phyloP scores from a whole-genome alignment of 768 basidiomycete species.

The Mycena kentingensis region DNA sequence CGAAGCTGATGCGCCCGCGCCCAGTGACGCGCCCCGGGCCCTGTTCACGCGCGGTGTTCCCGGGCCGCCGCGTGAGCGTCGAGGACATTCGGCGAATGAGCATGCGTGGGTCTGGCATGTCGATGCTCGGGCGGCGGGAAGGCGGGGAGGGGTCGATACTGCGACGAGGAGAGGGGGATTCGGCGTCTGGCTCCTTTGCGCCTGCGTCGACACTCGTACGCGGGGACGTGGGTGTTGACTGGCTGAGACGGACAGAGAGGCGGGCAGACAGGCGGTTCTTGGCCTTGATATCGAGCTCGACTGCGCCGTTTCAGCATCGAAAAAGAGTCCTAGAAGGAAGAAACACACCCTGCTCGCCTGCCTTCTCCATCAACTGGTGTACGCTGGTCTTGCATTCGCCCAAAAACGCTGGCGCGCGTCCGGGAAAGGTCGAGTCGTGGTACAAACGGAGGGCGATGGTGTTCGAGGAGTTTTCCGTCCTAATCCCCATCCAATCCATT shows the following conservation, averaged over 20 bases:
- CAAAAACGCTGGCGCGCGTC: neutral
- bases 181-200: neutral
- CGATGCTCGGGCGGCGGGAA: too few species aligned
- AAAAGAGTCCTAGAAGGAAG: too few species aligned
- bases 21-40: too few species aligned
- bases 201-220: neutral
- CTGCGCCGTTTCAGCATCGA: neutral
- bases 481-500: neutral
- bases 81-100: too few species aligned
- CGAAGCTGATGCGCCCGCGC: too few species aligned
- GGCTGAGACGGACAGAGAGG: neutral
- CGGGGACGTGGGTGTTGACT: neutral
- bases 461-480: neutral
- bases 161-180: too few species aligned
- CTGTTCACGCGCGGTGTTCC: too few species aligned
- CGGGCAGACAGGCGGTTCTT: neutral
- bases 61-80: too few species aligned
- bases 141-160: too few species aligned
- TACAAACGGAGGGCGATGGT: neutral
- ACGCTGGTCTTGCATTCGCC: neutral
- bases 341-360: neutral
- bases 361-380: neutral
- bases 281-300: neutral
- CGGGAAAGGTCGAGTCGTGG: constrained; percentile 1
- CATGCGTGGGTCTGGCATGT: too few species aligned